Conservation (phyloP, 2,329 filamentous ascomycete species). For the Fusarium sp. region DNA sequence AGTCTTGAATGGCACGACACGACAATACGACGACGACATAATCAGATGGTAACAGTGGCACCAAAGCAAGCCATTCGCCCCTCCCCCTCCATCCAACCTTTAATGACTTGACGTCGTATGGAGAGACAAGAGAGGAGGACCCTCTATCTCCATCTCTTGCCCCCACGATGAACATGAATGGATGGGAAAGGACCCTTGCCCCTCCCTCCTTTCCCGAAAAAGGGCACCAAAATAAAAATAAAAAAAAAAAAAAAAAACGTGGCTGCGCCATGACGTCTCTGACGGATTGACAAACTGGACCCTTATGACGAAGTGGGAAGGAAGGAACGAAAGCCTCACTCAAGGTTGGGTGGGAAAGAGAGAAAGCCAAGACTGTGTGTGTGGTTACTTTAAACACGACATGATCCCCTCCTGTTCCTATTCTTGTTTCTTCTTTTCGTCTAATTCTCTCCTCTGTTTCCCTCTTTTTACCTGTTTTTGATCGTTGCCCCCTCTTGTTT, state of each 20-base stretch:
- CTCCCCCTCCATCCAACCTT: neutral
- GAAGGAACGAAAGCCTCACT: neutral
- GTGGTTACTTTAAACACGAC: neutral
- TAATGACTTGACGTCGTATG: neutral
- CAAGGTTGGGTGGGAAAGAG: neutral
- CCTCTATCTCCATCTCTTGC: neutral
- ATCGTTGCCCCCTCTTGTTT: constrained; percentile 7
- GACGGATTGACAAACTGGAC: constrained; percentile 25
- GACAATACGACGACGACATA: neutral
- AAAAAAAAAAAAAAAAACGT: constrained; percentile 2
- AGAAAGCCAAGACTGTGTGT: neutral
- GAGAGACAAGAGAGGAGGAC: neutral
- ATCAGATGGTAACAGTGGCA: constrained; percentile 1
- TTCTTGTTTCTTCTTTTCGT: too few relatives aligned
- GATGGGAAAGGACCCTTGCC: neutral
- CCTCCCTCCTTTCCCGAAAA: neutral
- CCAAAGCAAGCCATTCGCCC: neutral
- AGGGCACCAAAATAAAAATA: neutral
- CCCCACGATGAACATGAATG: neutral
- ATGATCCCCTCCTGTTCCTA: neutral
- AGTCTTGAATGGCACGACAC: neutral
- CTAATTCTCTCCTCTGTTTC: neutral
- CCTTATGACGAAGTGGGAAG: constrained; percentile 33
- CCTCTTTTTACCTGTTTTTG: neutral
- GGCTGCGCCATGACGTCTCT: constrained; percentile 38